Percentiles rank a stretch among this genome's conserved stretches.
Evolutionary conservation across 2,329 filamentous ascomycete species (phyloP).

Genomic region (Cladorrhinum sp.): DNA sequence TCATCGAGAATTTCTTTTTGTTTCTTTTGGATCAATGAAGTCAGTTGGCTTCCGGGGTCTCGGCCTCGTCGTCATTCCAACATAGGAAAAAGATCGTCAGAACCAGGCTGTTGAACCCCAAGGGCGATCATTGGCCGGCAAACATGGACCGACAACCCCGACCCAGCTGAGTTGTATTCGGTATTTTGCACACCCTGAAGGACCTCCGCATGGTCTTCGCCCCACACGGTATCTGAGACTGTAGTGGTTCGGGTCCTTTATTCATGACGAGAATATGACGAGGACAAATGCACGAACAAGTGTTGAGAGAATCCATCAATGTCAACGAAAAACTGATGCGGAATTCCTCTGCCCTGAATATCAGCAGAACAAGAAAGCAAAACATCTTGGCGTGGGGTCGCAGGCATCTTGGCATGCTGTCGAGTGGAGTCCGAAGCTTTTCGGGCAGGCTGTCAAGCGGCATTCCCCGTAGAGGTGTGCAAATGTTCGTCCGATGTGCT

Average conservation of each 20-base stretch:
- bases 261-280: background rate
- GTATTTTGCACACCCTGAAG: background rate
- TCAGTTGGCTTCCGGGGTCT: background rate
- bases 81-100: constrained; percentile 3
- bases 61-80: constrained; percentile 1
- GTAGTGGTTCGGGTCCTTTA: background rate
- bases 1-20: background rate
- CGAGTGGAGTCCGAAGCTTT: constrained; percentile 11
- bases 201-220: background rate
- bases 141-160: background rate
- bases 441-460: constrained; percentile 10
- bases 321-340: background rate
- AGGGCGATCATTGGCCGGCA: constrained; percentile 1
- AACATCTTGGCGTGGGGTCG: constrained; percentile 16
- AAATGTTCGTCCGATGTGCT: background rate
- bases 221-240: background rate
- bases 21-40: background rate
- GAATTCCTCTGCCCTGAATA: background rate
- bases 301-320: background rate
- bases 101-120: constrained; percentile 3
- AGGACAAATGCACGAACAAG: background rate
- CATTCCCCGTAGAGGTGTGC: constrained; percentile 8
- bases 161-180: background rate
- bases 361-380: background rate
- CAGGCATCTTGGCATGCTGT: background rate